Evolutionary conservation across 1,284 basidiomycete genomes (phyloP).

Genomic region (Austroboletus olivaceoglutinosus): DNA sequence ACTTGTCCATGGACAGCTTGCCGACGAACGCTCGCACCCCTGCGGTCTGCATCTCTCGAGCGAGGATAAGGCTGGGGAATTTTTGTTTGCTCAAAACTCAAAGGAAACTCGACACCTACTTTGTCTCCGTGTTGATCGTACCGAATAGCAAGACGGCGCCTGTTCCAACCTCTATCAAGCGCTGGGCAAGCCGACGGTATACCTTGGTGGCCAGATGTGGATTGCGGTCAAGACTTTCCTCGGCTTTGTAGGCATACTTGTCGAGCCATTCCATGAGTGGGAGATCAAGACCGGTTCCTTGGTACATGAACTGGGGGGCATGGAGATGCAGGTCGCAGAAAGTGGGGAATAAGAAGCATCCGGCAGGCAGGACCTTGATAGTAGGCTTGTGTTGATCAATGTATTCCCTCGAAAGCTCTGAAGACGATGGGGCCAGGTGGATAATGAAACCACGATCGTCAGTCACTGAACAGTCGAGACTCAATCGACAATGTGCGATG

Average conservation of each 20-base stretch:
- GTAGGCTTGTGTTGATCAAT: conserved; percentile 22
- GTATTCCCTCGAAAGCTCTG: conserved; percentile 36
- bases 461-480: conserved; percentile 40
- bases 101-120: conserved; percentile 47
- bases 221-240: conserved; percentile 69
- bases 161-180: conserved; percentile 70
- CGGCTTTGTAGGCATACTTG: conserved; percentile 74
- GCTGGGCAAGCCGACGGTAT: conserved; percentile 60
- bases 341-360: conserved; percentile 70
- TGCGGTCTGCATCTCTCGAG: conserved; percentile 63
- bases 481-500: conserved; percentile 2
- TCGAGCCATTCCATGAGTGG: conserved; percentile 84
- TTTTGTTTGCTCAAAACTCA: background rate
- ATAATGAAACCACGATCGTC: conserved; percentile 54
- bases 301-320: conserved; percentile 83
- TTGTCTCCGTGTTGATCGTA: conserved; percentile 75
- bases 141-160: conserved; percentile 77
- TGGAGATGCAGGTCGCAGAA: conserved; percentile 84
- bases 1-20: conserved; percentile 84
- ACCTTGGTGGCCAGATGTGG: conserved; percentile 59
- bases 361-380: conserved; percentile 42
- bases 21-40: conserved; percentile 79
- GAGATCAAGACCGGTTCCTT: conserved; percentile 80
- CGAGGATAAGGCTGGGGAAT: conserved; percentile 63
- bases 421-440: conserved; percentile 43